Percentiles rank a stretch among this genome's conserved stretches.
phyloP scores from a whole-genome alignment of 2,329 filamentous ascomycete genomes.

The Trichoderma simmonsii region DNA sequence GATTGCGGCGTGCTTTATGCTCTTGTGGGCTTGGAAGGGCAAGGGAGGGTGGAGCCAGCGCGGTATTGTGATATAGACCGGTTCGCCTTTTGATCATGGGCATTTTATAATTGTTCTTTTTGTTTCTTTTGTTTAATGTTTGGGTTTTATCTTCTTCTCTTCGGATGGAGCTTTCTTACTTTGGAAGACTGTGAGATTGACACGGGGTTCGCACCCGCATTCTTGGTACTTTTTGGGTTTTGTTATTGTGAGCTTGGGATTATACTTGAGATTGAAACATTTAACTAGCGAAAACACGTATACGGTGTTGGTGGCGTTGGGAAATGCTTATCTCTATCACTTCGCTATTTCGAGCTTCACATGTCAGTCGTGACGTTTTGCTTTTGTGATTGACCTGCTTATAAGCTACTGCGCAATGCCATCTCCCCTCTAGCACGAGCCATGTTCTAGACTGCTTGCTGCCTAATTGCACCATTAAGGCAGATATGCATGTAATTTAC shows the following conservation, averaged over 20 bases:
- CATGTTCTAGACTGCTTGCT: background rate
- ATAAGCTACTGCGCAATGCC: background rate
- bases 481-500: background rate
- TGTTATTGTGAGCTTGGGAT: background rate
- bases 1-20: constrained; percentile 69
- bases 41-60: constrained; percentile 70
- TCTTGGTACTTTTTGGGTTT: background rate
- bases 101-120: background rate
- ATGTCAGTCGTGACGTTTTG: background rate
- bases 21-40: constrained; percentile 80
- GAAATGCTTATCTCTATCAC: background rate
- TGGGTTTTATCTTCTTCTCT: background rate
- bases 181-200: background rate
- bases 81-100: background rate
- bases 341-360: background rate
- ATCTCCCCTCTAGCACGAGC: background rate
- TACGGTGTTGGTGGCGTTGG: background rate
- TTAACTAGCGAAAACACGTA: background rate
- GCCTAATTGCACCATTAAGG: background rate
- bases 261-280: background rate
- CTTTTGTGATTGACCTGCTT: background rate
- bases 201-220: background rate
- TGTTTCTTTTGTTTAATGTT: background rate
- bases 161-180: background rate
- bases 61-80: constrained; percentile 61